Evolutionary conservation across 2,329 filamentous ascomycete species (phyloP).

Genomic region (Helotiales sp.): DNA sequence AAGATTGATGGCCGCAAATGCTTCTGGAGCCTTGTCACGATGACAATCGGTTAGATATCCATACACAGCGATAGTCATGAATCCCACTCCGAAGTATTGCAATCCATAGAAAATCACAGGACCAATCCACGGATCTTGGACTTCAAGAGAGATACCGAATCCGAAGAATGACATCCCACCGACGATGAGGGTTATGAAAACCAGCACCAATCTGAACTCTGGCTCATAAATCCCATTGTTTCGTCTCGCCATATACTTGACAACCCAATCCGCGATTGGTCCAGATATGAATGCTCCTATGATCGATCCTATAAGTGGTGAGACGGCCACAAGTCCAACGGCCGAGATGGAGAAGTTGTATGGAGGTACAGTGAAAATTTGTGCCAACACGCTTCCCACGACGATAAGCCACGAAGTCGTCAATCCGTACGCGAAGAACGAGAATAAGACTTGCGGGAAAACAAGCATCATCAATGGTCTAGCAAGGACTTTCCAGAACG

Average conservation of each 20-base stretch:
- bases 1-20: constrained; percentile 42
- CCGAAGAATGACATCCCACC: constrained; percentile 39
- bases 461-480: constrained; percentile 33
- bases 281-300: constrained; percentile 18
- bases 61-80: constrained; percentile 38
- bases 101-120: constrained; percentile 38
- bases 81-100: constrained; percentile 39
- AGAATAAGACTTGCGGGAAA: constrained; percentile 27
- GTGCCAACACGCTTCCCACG: constrained; percentile 16
- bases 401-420: constrained; percentile 20
- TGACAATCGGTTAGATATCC: constrained; percentile 43
- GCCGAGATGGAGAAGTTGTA: constrained; percentile 17
- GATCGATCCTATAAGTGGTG: constrained; percentile 12
- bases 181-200: constrained; percentile 28
- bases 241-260: constrained; percentile 41
- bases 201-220: constrained; percentile 37
- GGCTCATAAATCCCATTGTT: constrained; percentile 38
- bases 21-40: constrained; percentile 40
- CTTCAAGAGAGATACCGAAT: constrained; percentile 37
- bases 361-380: constrained; percentile 16
- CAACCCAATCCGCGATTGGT: constrained; percentile 38
- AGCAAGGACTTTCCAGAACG: constrained; percentile 31
- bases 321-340: constrained; percentile 10
- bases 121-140: constrained; percentile 22
- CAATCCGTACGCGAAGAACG: constrained; percentile 19